These are phyloP conservation scores for Kwoniella bestiolae DNA, from an alignment of 768 basidiomycete species.

Conservation along the genomic window DNA sequence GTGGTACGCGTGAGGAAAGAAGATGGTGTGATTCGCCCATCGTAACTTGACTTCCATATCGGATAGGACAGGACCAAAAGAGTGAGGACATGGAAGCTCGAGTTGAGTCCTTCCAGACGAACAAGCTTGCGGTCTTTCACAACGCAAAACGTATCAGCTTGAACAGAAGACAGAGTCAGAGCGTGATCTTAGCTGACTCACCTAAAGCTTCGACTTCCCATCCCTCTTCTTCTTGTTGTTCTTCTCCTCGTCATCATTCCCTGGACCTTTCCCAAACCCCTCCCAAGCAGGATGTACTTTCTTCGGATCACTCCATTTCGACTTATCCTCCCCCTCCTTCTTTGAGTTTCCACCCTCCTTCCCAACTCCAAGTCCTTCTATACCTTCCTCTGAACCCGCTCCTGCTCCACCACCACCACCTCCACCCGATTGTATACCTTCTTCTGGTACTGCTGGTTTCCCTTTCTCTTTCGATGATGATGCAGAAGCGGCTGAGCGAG, in stretches of 20 bases:
- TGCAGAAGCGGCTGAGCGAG: conserved; percentile 8
- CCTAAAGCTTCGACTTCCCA: conserved; percentile 30
- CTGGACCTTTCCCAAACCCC: conserved; percentile 25
- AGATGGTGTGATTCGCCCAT: neutral
- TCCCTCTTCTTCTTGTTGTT: conserved; percentile 4
- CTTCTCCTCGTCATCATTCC: neutral
- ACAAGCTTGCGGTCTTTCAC: too few species aligned
- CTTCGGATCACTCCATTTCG: conserved; percentile 34
- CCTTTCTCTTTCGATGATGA: neutral
- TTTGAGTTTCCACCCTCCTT: neutral
- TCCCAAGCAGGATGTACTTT: conserved; percentile 43
- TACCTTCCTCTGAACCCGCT: conserved; percentile 24
- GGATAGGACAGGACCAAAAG: too few species aligned
- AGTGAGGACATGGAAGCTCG: too few species aligned
- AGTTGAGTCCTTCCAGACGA: too few species aligned
- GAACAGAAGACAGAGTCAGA: too few species aligned
- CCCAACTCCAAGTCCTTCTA: conserved; percentile 8
- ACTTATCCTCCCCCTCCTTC: conserved; percentile 2
- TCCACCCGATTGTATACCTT: conserved; percentile 27
- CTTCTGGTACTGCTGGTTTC: conserved; percentile 9
- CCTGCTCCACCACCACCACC: conserved; percentile 34
- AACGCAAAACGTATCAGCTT: too few species aligned
- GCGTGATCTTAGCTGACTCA: neutral
- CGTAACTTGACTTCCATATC: too few species aligned
- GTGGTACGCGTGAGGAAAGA: neutral